These are phyloP conservation scores for Chionographis japonica DNA, from an alignment of 106 monocot genomes.

Conservation along the genomic window DNA sequence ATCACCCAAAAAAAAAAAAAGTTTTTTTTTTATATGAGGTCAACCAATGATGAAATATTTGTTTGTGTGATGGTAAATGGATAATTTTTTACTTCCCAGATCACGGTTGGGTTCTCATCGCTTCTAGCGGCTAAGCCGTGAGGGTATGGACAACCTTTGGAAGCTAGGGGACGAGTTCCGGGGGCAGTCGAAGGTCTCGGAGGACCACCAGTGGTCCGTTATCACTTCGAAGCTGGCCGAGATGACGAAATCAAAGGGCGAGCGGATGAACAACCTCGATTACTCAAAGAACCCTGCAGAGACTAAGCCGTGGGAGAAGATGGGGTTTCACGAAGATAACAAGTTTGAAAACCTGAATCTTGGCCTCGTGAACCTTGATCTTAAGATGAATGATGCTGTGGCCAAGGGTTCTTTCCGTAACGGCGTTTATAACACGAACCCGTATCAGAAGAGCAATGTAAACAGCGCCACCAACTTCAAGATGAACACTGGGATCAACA, in stretches of 20 bases:
- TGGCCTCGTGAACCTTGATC: slow-evolving; percentile 55
- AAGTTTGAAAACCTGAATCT: slow-evolving; percentile 57
- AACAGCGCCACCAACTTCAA: slow-evolving; percentile 49
- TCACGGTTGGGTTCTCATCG: too few species aligned
- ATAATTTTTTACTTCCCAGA: too few species aligned
- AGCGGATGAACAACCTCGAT: slow-evolving; percentile 62
- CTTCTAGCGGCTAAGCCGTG: background rate
- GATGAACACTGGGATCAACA: slow-evolving; percentile 39
- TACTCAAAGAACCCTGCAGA: slow-evolving; percentile 33
- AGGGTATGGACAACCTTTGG: slow-evolving; percentile 76
- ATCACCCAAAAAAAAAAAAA: too few species aligned
- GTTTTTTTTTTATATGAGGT: too few species aligned
- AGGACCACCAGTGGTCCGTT: slow-evolving; percentile 74
- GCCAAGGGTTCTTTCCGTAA: slow-evolving; percentile 42
- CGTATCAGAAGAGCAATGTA: slow-evolving; percentile 37
- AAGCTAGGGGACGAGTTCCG: slow-evolving; percentile 80
- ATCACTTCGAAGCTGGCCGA: slow-evolving; percentile 87
- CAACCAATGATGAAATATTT: too few species aligned
- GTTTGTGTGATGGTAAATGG: too few species aligned
- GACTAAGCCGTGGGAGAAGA: slow-evolving; percentile 57
- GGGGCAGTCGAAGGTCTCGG: slow-evolving; percentile 63
- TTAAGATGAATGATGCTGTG: slow-evolving; percentile 57
- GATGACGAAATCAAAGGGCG: slow-evolving; percentile 46
- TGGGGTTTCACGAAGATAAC: slow-evolving; percentile 49
- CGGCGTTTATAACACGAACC: slow-evolving; percentile 38